Evolutionary conservation across 495 filamentous ascomycete genomes (phyloP).

Genomic region (Saxispiralis lemnorum): DNA sequence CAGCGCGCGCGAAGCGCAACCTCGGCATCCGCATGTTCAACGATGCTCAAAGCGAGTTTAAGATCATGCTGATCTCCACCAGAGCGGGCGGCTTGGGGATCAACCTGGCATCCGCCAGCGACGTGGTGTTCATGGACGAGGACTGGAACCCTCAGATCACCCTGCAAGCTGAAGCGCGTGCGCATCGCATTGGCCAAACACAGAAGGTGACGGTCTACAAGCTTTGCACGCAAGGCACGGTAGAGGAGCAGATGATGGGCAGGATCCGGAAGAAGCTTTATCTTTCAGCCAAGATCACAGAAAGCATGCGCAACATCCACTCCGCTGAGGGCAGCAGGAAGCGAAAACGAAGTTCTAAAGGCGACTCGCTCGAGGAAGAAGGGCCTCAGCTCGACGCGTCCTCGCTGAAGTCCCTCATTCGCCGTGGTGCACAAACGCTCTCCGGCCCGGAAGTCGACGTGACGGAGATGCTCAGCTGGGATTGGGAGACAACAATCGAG

Average conservation of each 20-base stretch:
- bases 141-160: conserved; percentile 53
- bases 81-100: conserved; percentile 47
- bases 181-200: conserved; percentile 42
- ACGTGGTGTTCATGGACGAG: conserved; percentile 46
- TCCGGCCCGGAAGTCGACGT: conserved; percentile 36
- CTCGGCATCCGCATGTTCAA: conserved; percentile 44
- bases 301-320: conserved; percentile 39
- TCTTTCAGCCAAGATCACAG: conserved; percentile 43
- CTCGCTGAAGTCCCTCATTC: conserved; percentile 39
- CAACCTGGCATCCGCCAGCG: conserved; percentile 41
- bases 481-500: conserved; percentile 36
- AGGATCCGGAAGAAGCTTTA: conserved; percentile 51
- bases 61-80: conserved; percentile 47
- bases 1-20: conserved; percentile 35
- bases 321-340: conserved; percentile 17
- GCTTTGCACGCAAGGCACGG: conserved; percentile 40
- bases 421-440: conserved; percentile 38
- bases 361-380: conserved; percentile 23
- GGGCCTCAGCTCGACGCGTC: conserved; percentile 34
- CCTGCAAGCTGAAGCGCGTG: conserved; percentile 41
- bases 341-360: conserved; percentile 7
- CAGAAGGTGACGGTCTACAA: conserved; percentile 41
- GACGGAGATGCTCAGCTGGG: conserved; percentile 41
- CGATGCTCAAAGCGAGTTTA: conserved; percentile 27
- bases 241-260: conserved; percentile 47